Base-by-base conservation (phyloP, 805 yeast species). In the Saccharomycopsis schoenii region DNA sequence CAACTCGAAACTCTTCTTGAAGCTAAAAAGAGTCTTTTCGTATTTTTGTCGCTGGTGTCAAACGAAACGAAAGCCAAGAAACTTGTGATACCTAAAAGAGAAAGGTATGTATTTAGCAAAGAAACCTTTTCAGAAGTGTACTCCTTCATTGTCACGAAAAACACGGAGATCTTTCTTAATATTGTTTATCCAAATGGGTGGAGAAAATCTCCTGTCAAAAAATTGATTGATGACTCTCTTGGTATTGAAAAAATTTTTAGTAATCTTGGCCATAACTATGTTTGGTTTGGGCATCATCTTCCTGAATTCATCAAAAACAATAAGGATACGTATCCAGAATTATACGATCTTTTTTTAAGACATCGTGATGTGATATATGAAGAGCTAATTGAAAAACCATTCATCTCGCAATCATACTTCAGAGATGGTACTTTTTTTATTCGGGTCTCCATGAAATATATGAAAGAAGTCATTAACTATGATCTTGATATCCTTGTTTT, bases 341-440 rank as follows among this genome's bases (percentile, higher is more conserved):
- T 84, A 25, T 83, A 82, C 66, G 96, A 89, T 61, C 88, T 88
- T 66, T 85, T 90, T 90, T 80, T 83, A 24, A 84, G 83, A 61
- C 58, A 61, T 55, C 76, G 89, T 0, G 74, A 80, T 55, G 79
- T 80, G 61, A 83, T 84, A 62, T 70, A 78, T 10, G 80, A 79
- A 5, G 65, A 68, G 15, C 70, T 77, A 9, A 68, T 74, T 36
- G 81, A 81, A 15, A 67, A 71, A 12, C 75, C 78, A 0, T 74
- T 85, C 40, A 77, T 88, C 10, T 83, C 81, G 58, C 89, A 83
- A 63, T 82, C 87, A 0, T 81, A 86, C 15, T 81, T 85, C 39
- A 76, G 80, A 47, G 94, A 88, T 68, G 96, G 96, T 11, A 71
- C 82, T 0, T 94, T 94, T 0, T 76, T 84, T 19, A 73, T 88